Evolutionary conservation across 495 filamentous ascomycete genomes (phyloP).

Genomic region (Penicillium robsamsonii): DNA sequence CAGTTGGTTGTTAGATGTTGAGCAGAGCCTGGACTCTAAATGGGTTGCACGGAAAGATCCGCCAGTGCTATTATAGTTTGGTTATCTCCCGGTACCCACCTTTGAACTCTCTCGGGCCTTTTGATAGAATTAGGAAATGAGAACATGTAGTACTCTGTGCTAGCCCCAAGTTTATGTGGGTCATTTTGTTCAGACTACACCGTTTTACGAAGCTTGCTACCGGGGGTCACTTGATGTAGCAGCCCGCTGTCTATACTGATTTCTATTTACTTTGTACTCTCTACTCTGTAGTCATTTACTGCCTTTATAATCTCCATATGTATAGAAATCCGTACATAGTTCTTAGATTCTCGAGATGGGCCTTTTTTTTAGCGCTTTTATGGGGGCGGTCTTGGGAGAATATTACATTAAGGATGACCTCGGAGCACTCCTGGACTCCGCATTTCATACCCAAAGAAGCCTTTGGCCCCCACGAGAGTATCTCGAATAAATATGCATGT

Average conservation of each 20-base stretch:
- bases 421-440: too few species aligned
- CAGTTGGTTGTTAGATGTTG: background rate
- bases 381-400: too few species aligned
- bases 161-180: background rate
- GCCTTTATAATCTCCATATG: background rate
- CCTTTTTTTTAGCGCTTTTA: too few species aligned
- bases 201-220: constrained; percentile 1
- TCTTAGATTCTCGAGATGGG: too few species aligned
- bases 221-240: background rate
- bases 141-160: background rate
- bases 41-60: constrained; percentile 5
- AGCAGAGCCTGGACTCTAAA: background rate
- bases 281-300: background rate
- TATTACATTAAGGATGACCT: too few species aligned
- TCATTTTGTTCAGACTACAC: constrained; percentile 1
- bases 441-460: background rate
- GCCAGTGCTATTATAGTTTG: background rate
- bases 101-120: background rate
- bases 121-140: background rate
- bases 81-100: constrained; percentile 1
- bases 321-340: too few species aligned
- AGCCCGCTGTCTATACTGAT: background rate
- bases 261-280: background rate
- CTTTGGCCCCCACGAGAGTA: background rate
- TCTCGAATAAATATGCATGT: background rate